Conservation (phyloP, 1,284 basidiomycete species). For the Anthracocystis walkeri region DNA sequence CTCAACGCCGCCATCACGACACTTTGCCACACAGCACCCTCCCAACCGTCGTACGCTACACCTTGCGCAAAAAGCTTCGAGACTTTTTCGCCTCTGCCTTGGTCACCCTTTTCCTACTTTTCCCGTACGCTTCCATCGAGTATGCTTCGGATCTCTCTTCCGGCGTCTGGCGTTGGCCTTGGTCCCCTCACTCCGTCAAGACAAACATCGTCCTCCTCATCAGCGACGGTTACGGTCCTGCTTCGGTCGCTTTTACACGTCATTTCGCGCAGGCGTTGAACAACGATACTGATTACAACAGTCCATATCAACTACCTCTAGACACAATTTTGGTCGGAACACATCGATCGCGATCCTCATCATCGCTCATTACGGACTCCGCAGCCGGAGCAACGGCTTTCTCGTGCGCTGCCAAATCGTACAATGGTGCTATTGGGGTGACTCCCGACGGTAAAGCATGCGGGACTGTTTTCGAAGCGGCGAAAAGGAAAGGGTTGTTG, state of each 20-base stretch:
- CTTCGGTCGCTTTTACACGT: slow-evolving; percentile 67
- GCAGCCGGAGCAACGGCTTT: slow-evolving; percentile 71
- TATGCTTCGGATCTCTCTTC: slow-evolving; percentile 19
- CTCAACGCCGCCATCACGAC: not conserved
- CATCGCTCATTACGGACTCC: slow-evolving; percentile 69
- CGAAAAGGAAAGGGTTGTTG: slow-evolving; percentile 66
- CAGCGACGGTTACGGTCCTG: slow-evolving; percentile 69
- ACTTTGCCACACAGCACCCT: not conserved
- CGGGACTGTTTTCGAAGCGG: slow-evolving; percentile 70
- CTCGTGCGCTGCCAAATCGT: slow-evolving; percentile 68
- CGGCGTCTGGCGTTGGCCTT: slow-evolving; percentile 39
- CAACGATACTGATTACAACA: slow-evolving; percentile 42
- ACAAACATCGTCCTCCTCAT: slow-evolving; percentile 70
- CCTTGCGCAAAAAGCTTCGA: not conserved
- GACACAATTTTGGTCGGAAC: slow-evolving; percentile 69
- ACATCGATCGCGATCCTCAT: slow-evolving; percentile 66
- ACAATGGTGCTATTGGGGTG: slow-evolving; percentile 70
- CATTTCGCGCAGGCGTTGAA: slow-evolving; percentile 62
- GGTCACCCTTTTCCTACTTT: slow-evolving; percentile 12
- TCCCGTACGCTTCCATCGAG: slow-evolving; percentile 1
- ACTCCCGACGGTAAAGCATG: slow-evolving; percentile 59
- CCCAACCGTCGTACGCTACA: not conserved
- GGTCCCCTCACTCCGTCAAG: slow-evolving; percentile 40
- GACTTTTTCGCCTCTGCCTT: slow-evolving; percentile 13
- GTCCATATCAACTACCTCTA: slow-evolving; percentile 57